A percentile compares a stretch with the other conserved stretches of the same genome.
These are phyloP conservation scores for Grammothele lineata DNA, from an alignment of 768 basidiomycete genomes.

Conservation along the genomic window DNA sequence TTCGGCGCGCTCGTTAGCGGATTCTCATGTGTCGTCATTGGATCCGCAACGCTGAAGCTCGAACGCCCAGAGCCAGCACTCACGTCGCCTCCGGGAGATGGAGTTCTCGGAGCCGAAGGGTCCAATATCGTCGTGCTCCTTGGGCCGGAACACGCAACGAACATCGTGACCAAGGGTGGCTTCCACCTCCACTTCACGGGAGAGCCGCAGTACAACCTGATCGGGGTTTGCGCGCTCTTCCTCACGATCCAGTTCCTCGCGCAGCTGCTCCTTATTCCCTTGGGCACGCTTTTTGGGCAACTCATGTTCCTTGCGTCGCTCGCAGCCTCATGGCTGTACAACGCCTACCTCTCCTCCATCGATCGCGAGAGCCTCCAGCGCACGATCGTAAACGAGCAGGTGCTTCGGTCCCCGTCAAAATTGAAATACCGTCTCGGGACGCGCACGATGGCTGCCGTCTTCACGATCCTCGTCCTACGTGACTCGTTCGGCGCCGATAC, in stretches of 20 bases:
- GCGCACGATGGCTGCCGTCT: neutral
- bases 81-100: conserved; percentile 6
- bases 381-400: neutral
- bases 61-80: neutral
- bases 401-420: neutral
- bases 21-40: conserved; percentile 2
- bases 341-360: conserved; percentile 7
- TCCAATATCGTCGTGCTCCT: conserved; percentile 1
- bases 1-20: conserved; percentile 6
- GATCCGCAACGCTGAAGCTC: conserved; percentile 1
- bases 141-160: conserved; percentile 2
- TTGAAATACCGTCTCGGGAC: conserved; percentile 1
- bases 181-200: conserved; percentile 1
- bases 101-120: neutral
- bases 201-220: neutral
- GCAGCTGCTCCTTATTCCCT: conserved; percentile 8
- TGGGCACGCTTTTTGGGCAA: conserved; percentile 10
- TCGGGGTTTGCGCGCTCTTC: conserved; percentile 2
- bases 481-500: neutral
- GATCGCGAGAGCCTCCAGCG: conserved; percentile 8
- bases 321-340: conserved; percentile 11
- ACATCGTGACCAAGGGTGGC: conserved; percentile 5
- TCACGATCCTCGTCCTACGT: neutral
- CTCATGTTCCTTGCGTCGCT: conserved; percentile 9
- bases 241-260: conserved; percentile 9